These are phyloP conservation scores for Termitomyces sp. DNA, from an alignment of 1,284 basidiomycete species.

Conservation along the genomic window DNA sequence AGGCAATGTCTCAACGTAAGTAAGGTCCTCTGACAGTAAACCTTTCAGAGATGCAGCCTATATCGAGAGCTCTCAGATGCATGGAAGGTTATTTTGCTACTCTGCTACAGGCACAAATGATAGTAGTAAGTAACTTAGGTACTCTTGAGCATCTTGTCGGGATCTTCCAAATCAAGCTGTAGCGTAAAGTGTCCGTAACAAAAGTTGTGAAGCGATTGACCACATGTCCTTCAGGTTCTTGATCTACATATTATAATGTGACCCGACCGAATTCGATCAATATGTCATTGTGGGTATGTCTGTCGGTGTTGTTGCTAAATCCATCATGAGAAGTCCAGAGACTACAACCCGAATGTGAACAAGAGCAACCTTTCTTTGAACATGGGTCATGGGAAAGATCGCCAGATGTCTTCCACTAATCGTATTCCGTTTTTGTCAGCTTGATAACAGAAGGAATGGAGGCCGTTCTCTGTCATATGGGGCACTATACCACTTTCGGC, in stretches of 20 bases:
- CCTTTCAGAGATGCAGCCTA: background rate
- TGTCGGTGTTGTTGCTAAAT: background rate
- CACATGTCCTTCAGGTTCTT: background rate
- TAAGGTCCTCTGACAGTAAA: background rate
- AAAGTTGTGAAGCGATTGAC: background rate
- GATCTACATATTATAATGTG: background rate
- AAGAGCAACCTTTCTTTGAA: background rate
- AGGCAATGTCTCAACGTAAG: background rate
- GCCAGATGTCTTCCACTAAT: background rate
- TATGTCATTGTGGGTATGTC: background rate
- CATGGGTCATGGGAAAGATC: conserved; percentile 33
- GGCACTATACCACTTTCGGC: background rate
- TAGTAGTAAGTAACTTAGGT: background rate
- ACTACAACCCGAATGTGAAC: background rate
- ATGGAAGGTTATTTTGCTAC: background rate
- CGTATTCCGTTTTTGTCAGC: background rate
- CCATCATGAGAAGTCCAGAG: background rate
- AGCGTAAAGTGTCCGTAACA: background rate
- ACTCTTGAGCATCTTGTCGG: background rate
- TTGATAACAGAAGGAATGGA: background rate
- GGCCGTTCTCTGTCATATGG: background rate
- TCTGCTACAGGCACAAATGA: background rate
- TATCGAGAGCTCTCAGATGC: background rate
- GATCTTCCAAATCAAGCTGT: background rate
- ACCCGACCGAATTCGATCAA: background rate